These are phyloP conservation scores for Iodosphaeria phyllophila DNA, from an alignment of 2,329 filamentous ascomycete genomes.

Conservation along the genomic window DNA sequence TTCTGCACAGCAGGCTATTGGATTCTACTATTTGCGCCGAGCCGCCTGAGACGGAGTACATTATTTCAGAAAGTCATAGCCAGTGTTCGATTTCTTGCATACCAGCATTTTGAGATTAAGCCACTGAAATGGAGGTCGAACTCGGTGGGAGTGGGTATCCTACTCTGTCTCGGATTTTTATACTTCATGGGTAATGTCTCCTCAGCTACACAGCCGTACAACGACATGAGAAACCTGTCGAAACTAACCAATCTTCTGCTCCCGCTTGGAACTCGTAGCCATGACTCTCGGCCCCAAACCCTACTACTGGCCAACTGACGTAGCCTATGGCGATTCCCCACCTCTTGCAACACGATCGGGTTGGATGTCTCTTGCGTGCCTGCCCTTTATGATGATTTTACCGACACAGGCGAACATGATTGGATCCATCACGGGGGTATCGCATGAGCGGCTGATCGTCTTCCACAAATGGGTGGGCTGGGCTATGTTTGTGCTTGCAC, in stretches of 20 bases:
- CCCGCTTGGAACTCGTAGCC: too few relatives aligned
- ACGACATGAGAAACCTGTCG: conserved; percentile 2
- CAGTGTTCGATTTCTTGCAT: conserved; percentile 19
- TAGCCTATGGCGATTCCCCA: conserved; percentile 28
- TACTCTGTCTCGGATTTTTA: conserved; percentile 19
- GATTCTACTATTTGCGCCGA: conserved; percentile 12
- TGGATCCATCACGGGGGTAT: conserved; percentile 30
- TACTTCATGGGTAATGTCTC: conserved; percentile 22
- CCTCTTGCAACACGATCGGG: conserved; percentile 32
- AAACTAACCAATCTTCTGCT: conserved; percentile 3
- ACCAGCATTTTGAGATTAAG: conserved; percentile 17
- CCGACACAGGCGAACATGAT: conserved; percentile 37
- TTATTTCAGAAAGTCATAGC: conserved; percentile 17
- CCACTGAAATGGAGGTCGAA: conserved; percentile 21
- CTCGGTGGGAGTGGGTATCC: conserved; percentile 21
- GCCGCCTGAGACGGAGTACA: conserved; percentile 6
- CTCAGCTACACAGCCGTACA: conserved; percentile 3
- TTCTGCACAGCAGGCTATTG: conserved; percentile 24
- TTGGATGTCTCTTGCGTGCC: conserved; percentile 29
- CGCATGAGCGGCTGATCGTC: conserved; percentile 37
- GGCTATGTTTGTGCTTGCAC: conserved; percentile 34
- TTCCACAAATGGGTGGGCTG: conserved; percentile 35
- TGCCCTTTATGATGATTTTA: conserved; percentile 31
- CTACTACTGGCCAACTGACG: conserved; percentile 37
- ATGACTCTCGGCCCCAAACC: conserved; percentile 29